Evolutionary conservation across 495 filamentous ascomycete genomes (phyloP).

Genomic region (Penicillium diatomitis): DNA sequence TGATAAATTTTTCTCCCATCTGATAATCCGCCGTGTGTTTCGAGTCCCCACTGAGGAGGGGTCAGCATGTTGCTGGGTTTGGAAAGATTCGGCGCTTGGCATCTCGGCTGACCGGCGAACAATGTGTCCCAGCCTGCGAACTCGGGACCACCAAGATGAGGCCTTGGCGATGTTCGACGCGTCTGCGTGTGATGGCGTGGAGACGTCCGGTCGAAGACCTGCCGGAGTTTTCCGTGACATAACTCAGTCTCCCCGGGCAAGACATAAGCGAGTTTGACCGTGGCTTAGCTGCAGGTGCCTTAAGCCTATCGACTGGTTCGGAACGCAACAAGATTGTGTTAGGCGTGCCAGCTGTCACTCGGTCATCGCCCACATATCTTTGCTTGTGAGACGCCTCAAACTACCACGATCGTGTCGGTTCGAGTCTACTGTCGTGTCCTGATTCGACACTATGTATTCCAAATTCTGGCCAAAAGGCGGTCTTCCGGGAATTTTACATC

Average conservation of each 20-base stretch:
- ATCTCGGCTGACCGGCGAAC: background rate
- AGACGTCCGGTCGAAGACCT: too few species aligned
- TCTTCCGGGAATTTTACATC: conserved; percentile 47
- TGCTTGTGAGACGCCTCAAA: background rate
- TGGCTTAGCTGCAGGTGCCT: too few species aligned
- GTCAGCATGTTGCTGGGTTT: background rate
- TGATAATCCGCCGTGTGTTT: background rate
- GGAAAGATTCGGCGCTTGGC: background rate
- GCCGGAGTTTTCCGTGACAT: too few species aligned
- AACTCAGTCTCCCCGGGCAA: too few species aligned
- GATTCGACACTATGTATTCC: conserved; percentile 27
- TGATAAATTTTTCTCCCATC: conserved; percentile 1
- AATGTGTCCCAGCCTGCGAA: too few species aligned
- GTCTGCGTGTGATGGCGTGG: too few species aligned
- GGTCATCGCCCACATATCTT: background rate
- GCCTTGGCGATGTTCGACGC: too few species aligned
- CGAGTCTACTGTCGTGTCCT: background rate
- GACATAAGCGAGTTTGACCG: too few species aligned
- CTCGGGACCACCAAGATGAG: too few species aligned
- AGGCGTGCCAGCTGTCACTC: background rate
- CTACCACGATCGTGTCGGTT: background rate
- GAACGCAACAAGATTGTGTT: background rate
- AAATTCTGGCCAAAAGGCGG: conserved; percentile 43
- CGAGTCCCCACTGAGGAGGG: background rate
- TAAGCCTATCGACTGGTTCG: too few species aligned